Evolutionary conservation across 2,329 filamentous ascomycete genomes (phyloP), one percentile per base, ranked within the genome.

Genomic region (Lachnellula cervina): DNA sequence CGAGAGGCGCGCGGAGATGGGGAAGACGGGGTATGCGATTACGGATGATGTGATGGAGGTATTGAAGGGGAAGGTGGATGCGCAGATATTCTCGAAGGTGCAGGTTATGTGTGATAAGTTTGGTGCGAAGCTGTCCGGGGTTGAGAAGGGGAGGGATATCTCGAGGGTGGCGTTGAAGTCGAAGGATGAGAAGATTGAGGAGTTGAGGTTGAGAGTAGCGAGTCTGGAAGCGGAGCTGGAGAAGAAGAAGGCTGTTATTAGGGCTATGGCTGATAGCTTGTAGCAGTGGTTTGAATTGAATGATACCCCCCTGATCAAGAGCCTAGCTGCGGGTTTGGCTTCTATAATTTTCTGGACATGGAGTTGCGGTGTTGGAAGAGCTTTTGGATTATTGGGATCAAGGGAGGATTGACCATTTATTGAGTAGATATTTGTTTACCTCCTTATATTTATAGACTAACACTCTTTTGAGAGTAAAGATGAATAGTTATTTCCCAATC

Each of bases 201-300:
- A 88, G 70, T 72, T 96, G 72, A 79, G 85, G 74, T 74, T 88
- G 67, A 74, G 86, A 63, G 75, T 95, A 77, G 55, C 70, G 5
- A 73, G 72, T 13, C 68, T 87, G 37, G 79, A 84, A 66, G 76
- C 76, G 14, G 79, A 84, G 66, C 69, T 74, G 43, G 78, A 83
- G 65, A 75, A 80, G 54, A 77, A 80, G 65, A 76, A 73, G 57
- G 73, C 70, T 28, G 67, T 77, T 14, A 73, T 77, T 52, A 66
- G 67, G 44, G 14, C 28, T 14, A 28, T 47, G 21, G 44, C 44
- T 47, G 44, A 47, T 32, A 32, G 28, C 28, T 11, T 32, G 28
- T 32, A 32, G 28, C 9, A 32, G 28, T 32, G 28, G 4, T 32
- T 32, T 32, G 28, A 32, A 11, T 32, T 32, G 7, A 32, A 11